Base-by-base conservation (phyloP, 768 basidiomycete species). In the Cystobasidium onofrii region DNA sequence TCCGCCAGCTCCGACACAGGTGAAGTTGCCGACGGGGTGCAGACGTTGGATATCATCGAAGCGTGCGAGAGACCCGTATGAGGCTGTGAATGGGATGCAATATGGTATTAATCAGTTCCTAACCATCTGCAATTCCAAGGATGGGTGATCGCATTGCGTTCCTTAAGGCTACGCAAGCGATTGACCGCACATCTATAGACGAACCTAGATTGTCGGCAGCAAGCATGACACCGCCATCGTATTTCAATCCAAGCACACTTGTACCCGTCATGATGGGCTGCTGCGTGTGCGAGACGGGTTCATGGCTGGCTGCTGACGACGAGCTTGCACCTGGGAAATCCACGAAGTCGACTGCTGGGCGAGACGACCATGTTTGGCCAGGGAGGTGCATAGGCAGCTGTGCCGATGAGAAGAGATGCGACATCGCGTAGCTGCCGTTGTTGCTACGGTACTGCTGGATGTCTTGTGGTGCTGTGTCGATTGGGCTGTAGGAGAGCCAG, bases 221-320 rank as follows among this genome's bases (percentile, higher is more conserved):
- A 85, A 99, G 88, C 91, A 99, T 95, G 76, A 99, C 87, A 10
- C 96, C 96, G 78, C 91, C 92, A 82, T 94, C 92, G 85, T 86
- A 98, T 82, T 91, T 90, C 82, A 99, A 84, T 1, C 90, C 96
- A 39, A 99, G 85, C 4, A 99, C 92, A 72, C 89, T 91, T n/a
- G 95, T 94, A 73, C 95, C 96, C 0, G 95, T 98, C 10, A 97
- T 92, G 74, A 98, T 88, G 12, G 96, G 96, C 78, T 93, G 90
- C 79, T 71, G 69, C 1, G 69, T 71, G 41, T 71, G 69, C 33
- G 33, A 55, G 33, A 52, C 54, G 7, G 69, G 69, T 20, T 71
- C 69, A 29, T 31, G 31, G 44, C 36, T 55, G n/a, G 17, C 27
- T 10, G 27, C 25, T 60, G 52, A 55, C 36, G 63, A 39, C 63